Conservation (phyloP, 495 filamentous ascomycete genomes). For the Amniculicola lignicola region DNA sequence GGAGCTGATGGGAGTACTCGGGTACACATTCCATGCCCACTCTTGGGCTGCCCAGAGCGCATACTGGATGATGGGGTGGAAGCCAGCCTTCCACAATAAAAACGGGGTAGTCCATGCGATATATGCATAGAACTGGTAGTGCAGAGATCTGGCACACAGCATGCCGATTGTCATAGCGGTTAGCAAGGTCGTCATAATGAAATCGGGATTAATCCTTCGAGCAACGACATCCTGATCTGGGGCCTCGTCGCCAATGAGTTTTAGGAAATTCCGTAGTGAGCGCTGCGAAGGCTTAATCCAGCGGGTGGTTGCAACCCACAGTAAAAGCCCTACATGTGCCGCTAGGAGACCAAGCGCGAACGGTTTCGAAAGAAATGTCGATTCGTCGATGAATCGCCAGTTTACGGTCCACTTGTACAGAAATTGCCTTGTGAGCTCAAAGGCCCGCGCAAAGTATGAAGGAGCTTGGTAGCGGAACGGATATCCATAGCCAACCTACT, state of each 20-base stretch:
- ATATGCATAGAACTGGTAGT: slow-evolving; percentile 97
- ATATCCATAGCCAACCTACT: slow-evolving; percentile 60
- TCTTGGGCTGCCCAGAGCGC: slow-evolving; percentile 80
- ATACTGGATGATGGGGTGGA: slow-evolving; percentile 71
- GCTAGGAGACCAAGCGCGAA: slow-evolving; percentile 69
- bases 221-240: slow-evolving; percentile 55
- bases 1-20: slow-evolving; percentile 82
- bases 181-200: slow-evolving; percentile 74
- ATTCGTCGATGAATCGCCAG: slow-evolving; percentile 88
- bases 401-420: slow-evolving; percentile 99
- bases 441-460: slow-evolving; percentile 76
- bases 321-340: slow-evolving; percentile 64
- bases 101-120: slow-evolving; percentile 89
- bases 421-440: slow-evolving; percentile 85
- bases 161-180: slow-evolving; percentile 79
- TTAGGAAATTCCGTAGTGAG: slow-evolving; percentile 49
- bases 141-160: slow-evolving; percentile 84
- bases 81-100: slow-evolving; percentile 76
- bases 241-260: slow-evolving; percentile 51
- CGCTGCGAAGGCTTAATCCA: slow-evolving; percentile 56
- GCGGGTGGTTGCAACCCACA: slow-evolving; percentile 54
- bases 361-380: slow-evolving; percentile 68
- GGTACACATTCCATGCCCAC: slow-evolving; percentile 95
- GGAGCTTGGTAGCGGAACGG: slow-evolving; percentile 70
- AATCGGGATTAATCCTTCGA: slow-evolving; percentile 63